Base-by-base conservation (phyloP, 192 early-diverging fungal genomes). In the Backusella tarrabulga region DNA sequence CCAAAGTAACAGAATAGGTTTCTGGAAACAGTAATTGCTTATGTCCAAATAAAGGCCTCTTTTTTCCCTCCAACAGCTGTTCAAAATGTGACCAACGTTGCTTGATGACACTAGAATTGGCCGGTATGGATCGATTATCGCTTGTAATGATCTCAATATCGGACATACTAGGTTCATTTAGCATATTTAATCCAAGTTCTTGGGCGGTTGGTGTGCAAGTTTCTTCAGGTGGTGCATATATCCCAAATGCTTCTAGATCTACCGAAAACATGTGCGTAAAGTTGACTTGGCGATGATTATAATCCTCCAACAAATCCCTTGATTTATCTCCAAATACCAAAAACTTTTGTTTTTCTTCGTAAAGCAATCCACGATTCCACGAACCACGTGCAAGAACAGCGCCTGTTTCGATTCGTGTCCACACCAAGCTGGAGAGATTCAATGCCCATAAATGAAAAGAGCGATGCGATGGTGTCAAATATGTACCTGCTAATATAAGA, bases 271-370 rank as follows among this genome's bases (percentile, higher is more conserved):
- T 80, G 69, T 93, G 91, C 80, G 88, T 84, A 85, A 93, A 93
- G 79, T 93, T 94, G 73, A 92, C 88, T 70, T 92, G 91, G 60
- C 93, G 86, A 56, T 92, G 87, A 77, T 92, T 88, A 77, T 94
- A 94, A 79, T 94, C 93, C 68, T 93, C 90, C 11, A 88, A 85
- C 63, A 92, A 84, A 54, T 86, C 87, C 12, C 93, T 87, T 15
- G 85, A 81, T 52, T 84, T 87, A 76, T 94, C 86, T 44, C 93
- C 93, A 82, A 94, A 91, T 36, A 92, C 86, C 19, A 92, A 78
- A 74, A 90, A 90, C 23, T 87, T 87, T 69, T 91, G 92, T 19
- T 85, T 83, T 34, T 76, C 76, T n/a, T 91, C 87, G 52, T 90
- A 86, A 26, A 94, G 77, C 3, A 93, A 68, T 12, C 91, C 92